phyloP scores from a whole-genome alignment of 805 yeast species.

The Teunomyces kruisii region DNA sequence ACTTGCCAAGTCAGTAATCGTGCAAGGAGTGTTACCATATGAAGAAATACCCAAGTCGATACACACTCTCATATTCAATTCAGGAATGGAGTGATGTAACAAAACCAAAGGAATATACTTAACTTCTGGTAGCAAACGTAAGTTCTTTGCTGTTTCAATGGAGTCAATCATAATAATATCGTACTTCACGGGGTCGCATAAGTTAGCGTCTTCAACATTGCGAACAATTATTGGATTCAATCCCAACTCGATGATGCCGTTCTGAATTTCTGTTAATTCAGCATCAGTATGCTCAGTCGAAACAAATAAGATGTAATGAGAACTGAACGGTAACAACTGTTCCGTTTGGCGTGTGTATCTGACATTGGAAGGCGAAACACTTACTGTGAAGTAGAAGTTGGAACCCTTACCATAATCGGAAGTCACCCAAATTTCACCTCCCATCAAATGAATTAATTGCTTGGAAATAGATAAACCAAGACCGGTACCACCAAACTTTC shows the following conservation, averaged over 20 bases:
- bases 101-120: slow-evolving; percentile 84
- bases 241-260: slow-evolving; percentile 53
- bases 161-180: slow-evolving; percentile 85
- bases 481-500: slow-evolving; percentile 93
- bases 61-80: slow-evolving; percentile 76
- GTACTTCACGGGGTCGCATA: slow-evolving; percentile 57
- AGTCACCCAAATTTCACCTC: slow-evolving; percentile 91
- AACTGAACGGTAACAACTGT: slow-evolving; percentile 66
- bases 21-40: slow-evolving; percentile 86
- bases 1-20: slow-evolving; percentile 76
- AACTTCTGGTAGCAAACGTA: slow-evolving; percentile 70
- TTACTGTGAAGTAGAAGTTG: slow-evolving; percentile 76
- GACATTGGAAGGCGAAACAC: slow-evolving; percentile 70
- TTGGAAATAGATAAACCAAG: slow-evolving; percentile 85
- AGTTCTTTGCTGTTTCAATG: slow-evolving; percentile 66
- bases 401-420: slow-evolving; percentile 81
- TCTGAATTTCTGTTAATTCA: slow-evolving; percentile 51
- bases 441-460: slow-evolving; percentile 85
- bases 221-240: slow-evolving; percentile 62
- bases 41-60: slow-evolving; percentile 84
- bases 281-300: slow-evolving; percentile 58
- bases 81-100: slow-evolving; percentile 72
- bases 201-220: slow-evolving; percentile 55
- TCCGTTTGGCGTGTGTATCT: slow-evolving; percentile 65
- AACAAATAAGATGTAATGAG: slow-evolving; percentile 69